phyloP scores from a whole-genome alignment of 441 rosid species.

The Populus hybrid region DNA sequence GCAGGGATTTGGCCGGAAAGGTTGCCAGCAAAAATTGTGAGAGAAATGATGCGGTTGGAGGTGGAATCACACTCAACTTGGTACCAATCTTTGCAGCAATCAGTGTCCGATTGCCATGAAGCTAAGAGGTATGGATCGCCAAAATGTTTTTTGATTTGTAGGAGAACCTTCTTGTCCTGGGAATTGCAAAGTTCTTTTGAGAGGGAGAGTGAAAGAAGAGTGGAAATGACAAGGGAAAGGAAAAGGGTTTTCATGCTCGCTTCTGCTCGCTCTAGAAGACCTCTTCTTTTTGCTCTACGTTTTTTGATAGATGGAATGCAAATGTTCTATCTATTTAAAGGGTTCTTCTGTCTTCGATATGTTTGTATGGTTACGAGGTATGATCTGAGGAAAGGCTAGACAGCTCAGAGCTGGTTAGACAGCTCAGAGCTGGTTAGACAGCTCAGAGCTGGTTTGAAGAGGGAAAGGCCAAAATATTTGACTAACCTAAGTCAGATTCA shows the following conservation, averaged over 20 bases:
- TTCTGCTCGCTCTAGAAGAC: not conserved
- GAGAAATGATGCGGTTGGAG: slow-evolving; percentile 45
- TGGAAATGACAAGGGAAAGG: slow-evolving; percentile 19
- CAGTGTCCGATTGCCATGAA: slow-evolving; percentile 54
- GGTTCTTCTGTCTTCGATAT: not conserved
- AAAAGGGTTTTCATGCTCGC: slow-evolving; percentile 13
- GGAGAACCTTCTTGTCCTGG: slow-evolving; percentile 49
- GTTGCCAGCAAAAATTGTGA: slow-evolving; percentile 44
- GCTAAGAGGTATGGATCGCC: slow-evolving; percentile 62
- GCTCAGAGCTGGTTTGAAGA: too few relatives aligned
- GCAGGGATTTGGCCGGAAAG: slow-evolving; percentile 54
- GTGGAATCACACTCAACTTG: slow-evolving; percentile 48
- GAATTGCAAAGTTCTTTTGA: slow-evolving; percentile 41
- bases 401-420: too few relatives aligned
- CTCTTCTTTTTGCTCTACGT: not conserved
- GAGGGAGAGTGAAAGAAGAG: slow-evolving; percentile 25
- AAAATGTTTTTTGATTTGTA: slow-evolving; percentile 49
- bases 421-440: too few relatives aligned
- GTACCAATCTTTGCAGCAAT: slow-evolving; percentile 65
- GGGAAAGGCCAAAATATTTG: too few relatives aligned
- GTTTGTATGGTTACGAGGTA: not conserved
- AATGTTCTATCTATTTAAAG: not conserved
- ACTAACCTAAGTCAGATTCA: too few relatives aligned
- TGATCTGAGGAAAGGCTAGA: too few relatives aligned
- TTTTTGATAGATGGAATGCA: not conserved